A percentile compares a stretch with the other conserved stretches of the same genome.
phyloP scores from a whole-genome alignment of 2,329 filamentous ascomycete genomes.

The Hymenoscyphus linearis region DNA sequence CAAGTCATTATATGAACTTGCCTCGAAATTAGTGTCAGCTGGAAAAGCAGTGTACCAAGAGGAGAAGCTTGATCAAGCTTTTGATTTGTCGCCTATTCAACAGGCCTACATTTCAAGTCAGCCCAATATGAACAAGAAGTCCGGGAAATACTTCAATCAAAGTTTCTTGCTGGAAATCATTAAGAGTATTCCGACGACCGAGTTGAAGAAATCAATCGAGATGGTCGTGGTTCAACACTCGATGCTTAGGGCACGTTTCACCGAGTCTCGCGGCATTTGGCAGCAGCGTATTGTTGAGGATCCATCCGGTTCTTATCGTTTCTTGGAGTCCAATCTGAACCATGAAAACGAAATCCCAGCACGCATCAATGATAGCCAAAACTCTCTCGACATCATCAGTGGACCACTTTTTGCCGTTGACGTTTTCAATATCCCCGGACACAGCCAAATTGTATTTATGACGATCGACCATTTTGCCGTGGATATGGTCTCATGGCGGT shows the following conservation, averaged over 20 bases:
- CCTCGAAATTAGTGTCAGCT: background rate
- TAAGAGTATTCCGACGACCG: background rate
- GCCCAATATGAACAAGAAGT: constrained; percentile 2
- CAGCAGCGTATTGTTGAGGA: constrained; percentile 22
- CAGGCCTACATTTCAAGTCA: constrained; percentile 20
- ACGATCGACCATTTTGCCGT: constrained; percentile 23
- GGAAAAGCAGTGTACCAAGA: constrained; percentile 1
- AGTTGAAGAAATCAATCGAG: constrained; percentile 23
- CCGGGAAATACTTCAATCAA: constrained; percentile 23
- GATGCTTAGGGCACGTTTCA: constrained; percentile 36
- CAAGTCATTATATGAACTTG: constrained; percentile 9
- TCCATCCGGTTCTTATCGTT: constrained; percentile 11
- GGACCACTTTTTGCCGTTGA: constrained; percentile 17
- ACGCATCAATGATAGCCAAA: constrained; percentile 4
- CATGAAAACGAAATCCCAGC: constrained; percentile 3
- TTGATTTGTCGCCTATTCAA: constrained; percentile 24
- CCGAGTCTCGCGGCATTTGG: constrained; percentile 28
- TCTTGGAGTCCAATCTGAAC: background rate
- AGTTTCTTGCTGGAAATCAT: constrained; percentile 18
- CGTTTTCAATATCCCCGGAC: constrained; percentile 9
- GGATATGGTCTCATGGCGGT: constrained; percentile 35
- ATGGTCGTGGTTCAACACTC: constrained; percentile 33
- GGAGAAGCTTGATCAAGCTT: constrained; percentile 7
- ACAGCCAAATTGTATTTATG: constrained; percentile 10
- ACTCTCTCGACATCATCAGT: constrained; percentile 6